A percentile compares a stretch with the other conserved stretches of the same genome.
Conservation (phyloP, 805 yeast genomes). For the Starmerella stellata region DNA sequence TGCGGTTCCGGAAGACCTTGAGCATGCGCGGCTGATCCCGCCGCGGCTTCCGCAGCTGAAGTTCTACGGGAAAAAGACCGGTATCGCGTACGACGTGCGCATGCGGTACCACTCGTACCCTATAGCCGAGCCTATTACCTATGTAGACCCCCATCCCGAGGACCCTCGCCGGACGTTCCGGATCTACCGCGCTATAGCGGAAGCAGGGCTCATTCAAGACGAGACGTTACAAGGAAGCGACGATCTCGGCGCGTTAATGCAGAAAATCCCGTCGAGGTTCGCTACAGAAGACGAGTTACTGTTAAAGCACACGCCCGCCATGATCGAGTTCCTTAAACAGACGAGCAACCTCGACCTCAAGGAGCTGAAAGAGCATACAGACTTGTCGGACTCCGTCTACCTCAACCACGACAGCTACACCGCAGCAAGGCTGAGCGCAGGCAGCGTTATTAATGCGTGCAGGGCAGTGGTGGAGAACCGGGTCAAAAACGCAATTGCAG, state of each 20-base stretch:
- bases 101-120: constrained; percentile 96
- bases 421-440: constrained; percentile 83
- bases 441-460: constrained; percentile 94
- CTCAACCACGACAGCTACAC: constrained; percentile 76
- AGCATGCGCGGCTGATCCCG: constrained; percentile 14
- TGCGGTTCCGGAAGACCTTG: not conserved
- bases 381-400: constrained; percentile 83
- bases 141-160: constrained; percentile 97
- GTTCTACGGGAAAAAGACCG: constrained; percentile 55
- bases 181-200: constrained; percentile 81
- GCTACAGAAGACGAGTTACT: constrained; percentile 75
- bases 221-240: constrained; percentile 52
- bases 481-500: constrained; percentile 82
- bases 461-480: constrained; percentile 82
- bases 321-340: constrained; percentile 53
- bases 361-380: constrained; percentile 62
- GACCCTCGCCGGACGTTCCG: constrained; percentile 93
- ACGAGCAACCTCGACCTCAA: constrained; percentile 66
- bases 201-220: constrained; percentile 75
- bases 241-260: constrained; percentile 71
- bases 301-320: constrained; percentile 69
- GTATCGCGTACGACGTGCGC: constrained; percentile 85
- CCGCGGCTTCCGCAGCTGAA: constrained; percentile 39
- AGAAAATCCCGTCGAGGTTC: constrained; percentile 75
- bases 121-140: constrained; percentile 77